Conservation (phyloP, 2,329 filamentous ascomycete genomes). For the Aspergillus intermedius region DNA sequence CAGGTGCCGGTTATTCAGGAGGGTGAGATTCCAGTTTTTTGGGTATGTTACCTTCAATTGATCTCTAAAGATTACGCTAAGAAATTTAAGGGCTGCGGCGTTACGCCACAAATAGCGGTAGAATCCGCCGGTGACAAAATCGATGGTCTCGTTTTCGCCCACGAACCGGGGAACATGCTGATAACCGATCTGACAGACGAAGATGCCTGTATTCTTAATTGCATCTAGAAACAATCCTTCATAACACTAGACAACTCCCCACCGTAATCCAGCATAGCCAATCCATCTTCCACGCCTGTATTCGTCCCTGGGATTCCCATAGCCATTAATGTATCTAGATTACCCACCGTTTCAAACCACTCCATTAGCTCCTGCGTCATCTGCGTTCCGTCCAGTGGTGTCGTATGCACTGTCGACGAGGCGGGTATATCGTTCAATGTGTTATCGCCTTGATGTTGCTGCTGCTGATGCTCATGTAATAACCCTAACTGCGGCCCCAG, state of each 20-base stretch:
- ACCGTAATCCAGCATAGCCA: slow-evolving; percentile 45
- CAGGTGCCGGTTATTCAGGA: slow-evolving; percentile 38
- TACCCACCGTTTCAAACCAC: slow-evolving; percentile 57
- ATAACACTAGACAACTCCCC: slow-evolving; percentile 54
- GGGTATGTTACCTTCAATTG: slow-evolving; percentile 13
- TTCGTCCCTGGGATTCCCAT: slow-evolving; percentile 16
- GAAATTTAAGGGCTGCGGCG: slow-evolving; percentile 56
- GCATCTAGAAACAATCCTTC: slow-evolving; percentile 38
- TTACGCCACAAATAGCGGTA: slow-evolving; percentile 60
- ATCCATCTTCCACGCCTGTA: slow-evolving; percentile 24
- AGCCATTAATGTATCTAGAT: slow-evolving; percentile 38
- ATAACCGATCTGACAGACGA: slow-evolving; percentile 47
- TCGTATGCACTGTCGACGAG: slow-evolving; percentile 44
- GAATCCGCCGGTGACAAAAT: slow-evolving; percentile 45
- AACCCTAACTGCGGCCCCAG: slow-evolving; percentile 55
- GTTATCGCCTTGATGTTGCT: neutral
- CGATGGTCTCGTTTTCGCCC: slow-evolving; percentile 53
- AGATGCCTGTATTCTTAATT: slow-evolving; percentile 23
- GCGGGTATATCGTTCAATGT: neutral
- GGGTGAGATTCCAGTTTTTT: slow-evolving; percentile 32
- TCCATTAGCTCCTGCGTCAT: slow-evolving; percentile 54
- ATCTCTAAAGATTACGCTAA: slow-evolving; percentile 37
- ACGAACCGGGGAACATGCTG: slow-evolving; percentile 59
- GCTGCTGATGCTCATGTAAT: slow-evolving; percentile 21
- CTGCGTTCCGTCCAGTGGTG: slow-evolving; percentile 47